Evolutionary conservation across 768 basidiomycete genomes (phyloP).

Genomic region (Mycena olivaceomarginata): DNA sequence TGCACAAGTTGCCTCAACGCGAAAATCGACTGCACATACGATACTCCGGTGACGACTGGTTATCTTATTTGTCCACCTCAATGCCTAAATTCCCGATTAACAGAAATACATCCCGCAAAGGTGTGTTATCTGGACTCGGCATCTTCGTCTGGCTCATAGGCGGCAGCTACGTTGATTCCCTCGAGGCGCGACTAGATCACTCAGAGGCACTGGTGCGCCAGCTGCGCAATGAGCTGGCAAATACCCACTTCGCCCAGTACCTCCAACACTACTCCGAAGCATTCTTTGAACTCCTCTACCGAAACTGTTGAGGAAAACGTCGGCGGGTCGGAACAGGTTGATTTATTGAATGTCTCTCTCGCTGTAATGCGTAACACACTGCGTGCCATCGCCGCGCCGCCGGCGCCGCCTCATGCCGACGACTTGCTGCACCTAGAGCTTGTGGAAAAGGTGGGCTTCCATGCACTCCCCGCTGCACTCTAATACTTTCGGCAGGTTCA

Average conservation of each 20-base stretch:
- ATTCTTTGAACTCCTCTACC: not conserved
- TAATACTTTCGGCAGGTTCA: not conserved
- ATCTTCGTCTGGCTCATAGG: not conserved
- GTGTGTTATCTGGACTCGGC: not conserved
- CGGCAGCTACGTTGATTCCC: slow-evolving; percentile 16
- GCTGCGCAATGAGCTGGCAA: slow-evolving; percentile 18
- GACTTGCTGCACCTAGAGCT: slow-evolving; percentile 31
- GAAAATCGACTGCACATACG: not conserved
- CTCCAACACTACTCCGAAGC: not conserved
- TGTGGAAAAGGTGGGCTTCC: slow-evolving; percentile 1
- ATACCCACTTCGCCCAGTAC: not conserved
- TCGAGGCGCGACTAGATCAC: slow-evolving; percentile 20
- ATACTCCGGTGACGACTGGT: not conserved
- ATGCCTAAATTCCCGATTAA: not conserved
- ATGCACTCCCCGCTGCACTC: not conserved
- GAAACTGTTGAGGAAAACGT: not conserved
- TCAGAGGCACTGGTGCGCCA: not conserved
- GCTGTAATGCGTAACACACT: slow-evolving; percentile 22
- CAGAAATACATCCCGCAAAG: not conserved
- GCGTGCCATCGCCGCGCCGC: not conserved
- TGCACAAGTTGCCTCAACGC: not conserved
- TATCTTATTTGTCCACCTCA: not conserved
- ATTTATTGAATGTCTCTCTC: not conserved
- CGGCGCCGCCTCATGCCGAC: slow-evolving; percentile 24
- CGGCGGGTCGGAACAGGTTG: not conserved